Percentiles rank a stretch among this genome's conserved stretches.
Evolutionary conservation across 2,329 filamentous ascomycete genomes (phyloP).

Genomic region (Aspergillus arachidicola): DNA sequence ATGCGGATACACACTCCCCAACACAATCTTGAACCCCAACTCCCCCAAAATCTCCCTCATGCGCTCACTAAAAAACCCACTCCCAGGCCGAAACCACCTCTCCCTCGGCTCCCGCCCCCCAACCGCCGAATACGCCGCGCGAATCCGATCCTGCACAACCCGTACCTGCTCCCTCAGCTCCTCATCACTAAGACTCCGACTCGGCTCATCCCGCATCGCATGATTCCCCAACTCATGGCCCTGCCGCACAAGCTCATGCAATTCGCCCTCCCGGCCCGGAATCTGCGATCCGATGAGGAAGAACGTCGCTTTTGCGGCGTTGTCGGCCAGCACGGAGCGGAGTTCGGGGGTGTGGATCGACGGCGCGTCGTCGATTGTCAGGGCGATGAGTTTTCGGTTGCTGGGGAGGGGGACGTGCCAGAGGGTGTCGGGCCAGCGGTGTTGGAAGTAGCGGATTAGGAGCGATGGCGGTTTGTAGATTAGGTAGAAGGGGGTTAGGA

Average conservation of each 20-base stretch:
- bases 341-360: slow-evolving; percentile 73
- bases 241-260: slow-evolving; percentile 60
- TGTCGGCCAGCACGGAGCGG: slow-evolving; percentile 64
- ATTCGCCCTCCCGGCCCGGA: slow-evolving; percentile 54
- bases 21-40: slow-evolving; percentile 71
- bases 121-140: slow-evolving; percentile 55
- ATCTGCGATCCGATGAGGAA: slow-evolving; percentile 86
- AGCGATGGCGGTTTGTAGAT: slow-evolving; percentile 80
- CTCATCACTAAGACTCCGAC: slow-evolving; percentile 60
- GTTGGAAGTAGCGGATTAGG: slow-evolving; percentile 70
- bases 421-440: slow-evolving; percentile 75
- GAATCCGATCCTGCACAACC: slow-evolving; percentile 64
- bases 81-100: slow-evolving; percentile 80
- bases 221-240: slow-evolving; percentile 83
- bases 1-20: slow-evolving; percentile 86
- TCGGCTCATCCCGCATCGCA: slow-evolving; percentile 84
- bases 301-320: slow-evolving; percentile 77
- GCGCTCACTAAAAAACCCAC: slow-evolving; percentile 74
- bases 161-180: slow-evolving; percentile 66
- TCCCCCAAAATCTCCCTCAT: slow-evolving; percentile 65
- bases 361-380: slow-evolving; percentile 87
- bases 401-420: slow-evolving; percentile 63
- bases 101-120: slow-evolving; percentile 47
- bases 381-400: slow-evolving; percentile 67
- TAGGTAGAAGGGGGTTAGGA: slow-evolving; percentile 59